These are phyloP conservation scores for Ramaria sp. DNA, from an alignment of 768 basidiomycete species.

Conservation along the genomic window DNA sequence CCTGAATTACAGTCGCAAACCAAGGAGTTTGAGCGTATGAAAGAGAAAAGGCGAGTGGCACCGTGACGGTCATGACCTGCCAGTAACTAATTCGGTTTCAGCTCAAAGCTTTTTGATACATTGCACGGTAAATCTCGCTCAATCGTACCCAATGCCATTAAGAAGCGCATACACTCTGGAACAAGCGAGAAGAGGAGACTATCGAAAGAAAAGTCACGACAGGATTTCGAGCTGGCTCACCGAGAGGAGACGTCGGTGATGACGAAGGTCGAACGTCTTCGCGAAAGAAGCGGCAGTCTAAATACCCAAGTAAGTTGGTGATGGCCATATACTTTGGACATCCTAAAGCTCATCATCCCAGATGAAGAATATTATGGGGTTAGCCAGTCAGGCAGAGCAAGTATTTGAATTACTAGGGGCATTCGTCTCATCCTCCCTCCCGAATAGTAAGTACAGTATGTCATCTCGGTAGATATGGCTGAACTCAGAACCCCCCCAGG, in stretches of 20 bases:
- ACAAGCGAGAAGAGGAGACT: neutral
- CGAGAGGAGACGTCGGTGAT: neutral
- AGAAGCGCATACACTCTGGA: neutral
- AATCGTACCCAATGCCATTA: neutral
- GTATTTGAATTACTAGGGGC: slow-evolving; percentile 4
- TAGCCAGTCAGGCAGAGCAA: slow-evolving; percentile 5
- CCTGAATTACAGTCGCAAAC: neutral
- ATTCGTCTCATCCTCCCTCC: neutral
- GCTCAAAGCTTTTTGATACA: slow-evolving; percentile 1
- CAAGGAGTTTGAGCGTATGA: neutral
- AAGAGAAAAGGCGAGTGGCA: neutral
- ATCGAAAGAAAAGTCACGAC: neutral
- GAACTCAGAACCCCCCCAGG: neutral
- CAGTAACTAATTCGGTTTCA: neutral
- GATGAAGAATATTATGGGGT: neutral
- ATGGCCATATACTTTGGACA: neutral
- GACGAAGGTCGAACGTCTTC: neutral
- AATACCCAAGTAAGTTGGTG: neutral
- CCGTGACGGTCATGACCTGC: neutral
- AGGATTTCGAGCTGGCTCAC: neutral
- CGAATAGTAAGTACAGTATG: neutral
- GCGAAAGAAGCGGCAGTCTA: neutral
- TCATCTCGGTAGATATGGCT: neutral
- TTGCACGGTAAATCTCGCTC: neutral
- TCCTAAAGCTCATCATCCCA: neutral